Evolutionary conservation across 768 basidiomycete genomes (phyloP).

Genomic region (Omphalotus guepiniiformis): DNA sequence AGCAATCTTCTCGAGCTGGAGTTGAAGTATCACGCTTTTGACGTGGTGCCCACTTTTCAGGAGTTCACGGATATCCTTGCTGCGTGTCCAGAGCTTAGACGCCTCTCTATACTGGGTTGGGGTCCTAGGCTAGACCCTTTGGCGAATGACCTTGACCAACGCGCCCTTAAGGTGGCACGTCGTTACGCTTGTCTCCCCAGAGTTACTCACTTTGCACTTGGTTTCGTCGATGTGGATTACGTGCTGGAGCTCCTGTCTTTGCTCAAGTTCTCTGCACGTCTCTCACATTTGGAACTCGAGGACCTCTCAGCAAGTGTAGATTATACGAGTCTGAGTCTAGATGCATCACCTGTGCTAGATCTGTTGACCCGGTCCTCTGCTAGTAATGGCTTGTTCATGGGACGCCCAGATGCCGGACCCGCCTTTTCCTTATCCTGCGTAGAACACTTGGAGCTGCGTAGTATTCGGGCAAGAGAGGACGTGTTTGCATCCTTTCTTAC

Average conservation of each 20-base stretch:
- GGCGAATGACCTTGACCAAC: neutral
- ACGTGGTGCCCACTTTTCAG: slow-evolving; percentile 49
- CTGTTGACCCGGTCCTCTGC: slow-evolving; percentile 20
- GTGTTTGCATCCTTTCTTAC: neutral
- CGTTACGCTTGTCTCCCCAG: slow-evolving; percentile 22
- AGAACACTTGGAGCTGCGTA: neutral
- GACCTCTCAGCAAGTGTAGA: slow-evolving; percentile 39
- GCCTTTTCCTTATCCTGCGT: neutral
- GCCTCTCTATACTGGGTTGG: slow-evolving; percentile 49
- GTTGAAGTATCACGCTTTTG: slow-evolving; percentile 51
- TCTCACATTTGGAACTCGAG: slow-evolving; percentile 38
- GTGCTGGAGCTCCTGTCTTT: slow-evolving; percentile 33
- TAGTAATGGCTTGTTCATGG: no score
- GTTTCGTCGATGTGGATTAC: slow-evolving; percentile 40
- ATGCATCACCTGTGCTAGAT: slow-evolving; percentile 33
- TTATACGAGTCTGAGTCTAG: slow-evolving; percentile 21
- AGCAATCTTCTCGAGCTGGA: slow-evolving; percentile 42
- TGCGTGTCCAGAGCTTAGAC: slow-evolving; percentile 36
- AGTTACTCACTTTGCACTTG: slow-evolving; percentile 34
- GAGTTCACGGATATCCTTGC: slow-evolving; percentile 42
- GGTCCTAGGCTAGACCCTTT: slow-evolving; percentile 39
- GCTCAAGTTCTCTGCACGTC: slow-evolving; percentile 33
- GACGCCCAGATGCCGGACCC: neutral
- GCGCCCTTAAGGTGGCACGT: neutral
- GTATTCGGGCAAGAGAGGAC: slow-evolving; percentile 1